Conservation (phyloP, 2,329 filamentous ascomycete species). For the Whalleya microplaca region DNA sequence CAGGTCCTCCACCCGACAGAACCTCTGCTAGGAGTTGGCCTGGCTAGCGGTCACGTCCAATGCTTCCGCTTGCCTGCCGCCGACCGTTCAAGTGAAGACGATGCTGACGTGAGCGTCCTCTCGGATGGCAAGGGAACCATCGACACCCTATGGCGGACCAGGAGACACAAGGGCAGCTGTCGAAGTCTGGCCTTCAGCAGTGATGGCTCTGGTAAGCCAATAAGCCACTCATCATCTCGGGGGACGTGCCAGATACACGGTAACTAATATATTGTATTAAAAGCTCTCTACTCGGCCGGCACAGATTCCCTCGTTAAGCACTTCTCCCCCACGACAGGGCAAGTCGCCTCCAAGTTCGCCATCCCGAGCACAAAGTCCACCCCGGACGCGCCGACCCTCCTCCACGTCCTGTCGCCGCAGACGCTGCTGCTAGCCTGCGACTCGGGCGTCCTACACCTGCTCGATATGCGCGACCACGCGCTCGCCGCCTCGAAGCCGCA, state of each 20-base stretch:
- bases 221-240: slow-evolving; percentile 17
- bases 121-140: slow-evolving; percentile 73
- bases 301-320: slow-evolving; percentile 62
- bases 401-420: slow-evolving; percentile 85
- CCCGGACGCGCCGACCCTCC: slow-evolving; percentile 75
- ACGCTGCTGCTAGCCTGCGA: slow-evolving; percentile 89
- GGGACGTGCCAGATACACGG: neutral
- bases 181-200: slow-evolving; percentile 76
- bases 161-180: slow-evolving; percentile 92
- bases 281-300: slow-evolving; percentile 66
- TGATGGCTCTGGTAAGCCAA: slow-evolving; percentile 72
- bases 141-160: slow-evolving; percentile 83
- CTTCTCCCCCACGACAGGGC: slow-evolving; percentile 61
- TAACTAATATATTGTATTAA: slow-evolving; percentile 19
- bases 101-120: slow-evolving; percentile 53
- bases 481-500: slow-evolving; percentile 66
- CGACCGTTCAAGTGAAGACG: slow-evolving; percentile 54
- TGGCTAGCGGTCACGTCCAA: slow-evolving; percentile 84
- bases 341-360: slow-evolving; percentile 80
- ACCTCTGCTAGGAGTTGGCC: slow-evolving; percentile 83
- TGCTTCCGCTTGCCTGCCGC: slow-evolving; percentile 72
- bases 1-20: slow-evolving; percentile 85
- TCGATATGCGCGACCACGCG: slow-evolving; percentile 72
- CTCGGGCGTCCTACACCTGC: slow-evolving; percentile 84
- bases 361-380: slow-evolving; percentile 63